A percentile compares a stretch with the other conserved stretches of the same genome.
These are phyloP conservation scores for Lagerstroemia speciosa DNA, from an alignment of 345 rosid species.

Conservation along the genomic window DNA sequence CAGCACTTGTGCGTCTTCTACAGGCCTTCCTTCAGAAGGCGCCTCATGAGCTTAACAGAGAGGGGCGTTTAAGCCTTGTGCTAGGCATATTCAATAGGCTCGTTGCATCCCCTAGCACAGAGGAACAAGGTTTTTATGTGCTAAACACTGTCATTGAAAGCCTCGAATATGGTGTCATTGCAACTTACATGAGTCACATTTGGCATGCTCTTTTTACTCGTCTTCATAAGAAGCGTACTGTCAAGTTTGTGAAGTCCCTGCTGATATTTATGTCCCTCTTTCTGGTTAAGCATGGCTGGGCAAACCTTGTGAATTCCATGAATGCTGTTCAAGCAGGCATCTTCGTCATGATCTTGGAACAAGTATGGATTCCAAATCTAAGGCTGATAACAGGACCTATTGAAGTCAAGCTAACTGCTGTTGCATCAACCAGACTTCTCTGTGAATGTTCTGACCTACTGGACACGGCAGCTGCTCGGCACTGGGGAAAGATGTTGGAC, in stretches of 20 bases:
- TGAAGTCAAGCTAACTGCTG: conserved; percentile 70
- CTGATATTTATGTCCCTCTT: conserved; percentile 85
- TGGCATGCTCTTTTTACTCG: conserved; percentile 74
- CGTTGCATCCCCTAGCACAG: conserved; percentile 60
- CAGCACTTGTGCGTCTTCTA: conserved; percentile 96
- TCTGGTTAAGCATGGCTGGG: conserved; percentile 77
- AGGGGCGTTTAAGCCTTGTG: conserved; percentile 64
- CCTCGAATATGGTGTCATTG: conserved; percentile 61
- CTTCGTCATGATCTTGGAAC: conserved; percentile 55
- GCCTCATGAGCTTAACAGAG: conserved; percentile 68
- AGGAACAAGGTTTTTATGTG: conserved; percentile 90
- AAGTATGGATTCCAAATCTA: conserved; percentile 84
- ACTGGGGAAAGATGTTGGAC: conserved; percentile 80
- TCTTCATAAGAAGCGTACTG: conserved; percentile 50
- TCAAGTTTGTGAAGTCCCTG: conserved; percentile 69
- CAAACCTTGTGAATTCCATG: conserved; percentile 58
- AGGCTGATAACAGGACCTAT: conserved; percentile 62
- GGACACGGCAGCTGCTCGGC: conserved; percentile 48
- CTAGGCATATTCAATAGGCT: conserved; percentile 85
- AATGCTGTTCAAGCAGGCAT: conserved; percentile 69
- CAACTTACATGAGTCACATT: conserved; percentile 46
- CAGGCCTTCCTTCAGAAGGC: conserved; percentile 97
- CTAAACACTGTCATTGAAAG: conserved; percentile 81
- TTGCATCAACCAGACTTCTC: conserved; percentile 70
- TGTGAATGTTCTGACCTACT: conserved; percentile 66